Conservation (phyloP, 176 grass and related monocot genomes). For the Eleusine indica region DNA sequence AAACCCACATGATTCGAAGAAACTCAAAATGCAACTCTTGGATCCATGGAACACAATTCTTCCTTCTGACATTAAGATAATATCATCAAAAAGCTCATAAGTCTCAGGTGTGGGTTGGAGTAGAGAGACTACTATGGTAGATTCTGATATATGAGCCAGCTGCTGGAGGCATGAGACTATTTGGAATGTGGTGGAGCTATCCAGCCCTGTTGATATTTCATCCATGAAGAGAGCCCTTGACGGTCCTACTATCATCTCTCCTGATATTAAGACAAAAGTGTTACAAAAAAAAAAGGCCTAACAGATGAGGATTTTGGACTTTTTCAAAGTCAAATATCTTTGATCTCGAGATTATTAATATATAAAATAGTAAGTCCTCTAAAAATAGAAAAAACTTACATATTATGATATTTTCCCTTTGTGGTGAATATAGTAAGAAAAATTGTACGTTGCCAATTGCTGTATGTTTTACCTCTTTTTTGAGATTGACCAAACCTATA, state of each 20-base stretch:
- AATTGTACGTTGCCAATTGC: too few species aligned
- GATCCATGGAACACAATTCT: constrained; percentile 76
- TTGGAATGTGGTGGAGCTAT: constrained; percentile 83
- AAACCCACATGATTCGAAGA: constrained; percentile 80
- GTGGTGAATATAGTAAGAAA: too few species aligned
- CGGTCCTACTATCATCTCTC: constrained; percentile 87
- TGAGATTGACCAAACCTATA: too few species aligned
- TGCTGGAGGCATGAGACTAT: constrained; percentile 84
- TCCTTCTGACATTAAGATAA: constrained; percentile 87
- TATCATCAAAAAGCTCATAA: constrained; percentile 85
- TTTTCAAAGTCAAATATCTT: too few species aligned
- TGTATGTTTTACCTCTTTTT: too few species aligned
- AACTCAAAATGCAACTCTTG: constrained; percentile 52
- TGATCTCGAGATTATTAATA: too few species aligned
- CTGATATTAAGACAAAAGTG: constrained; percentile 34
- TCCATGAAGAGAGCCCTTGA: constrained; percentile 86
- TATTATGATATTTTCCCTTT: too few species aligned
- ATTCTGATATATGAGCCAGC: constrained; percentile 63
- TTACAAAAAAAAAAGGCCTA: constrained; percentile 10
- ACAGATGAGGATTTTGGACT: background rate
- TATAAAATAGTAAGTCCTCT: too few species aligned
- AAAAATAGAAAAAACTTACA: too few species aligned
- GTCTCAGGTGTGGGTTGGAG: constrained; percentile 85
- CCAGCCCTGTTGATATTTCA: constrained; percentile 91
- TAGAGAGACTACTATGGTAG: constrained; percentile 67